These are phyloP conservation scores for Suillus hirtellus DNA, from an alignment of 768 basidiomycete species.

Conservation along the genomic window DNA sequence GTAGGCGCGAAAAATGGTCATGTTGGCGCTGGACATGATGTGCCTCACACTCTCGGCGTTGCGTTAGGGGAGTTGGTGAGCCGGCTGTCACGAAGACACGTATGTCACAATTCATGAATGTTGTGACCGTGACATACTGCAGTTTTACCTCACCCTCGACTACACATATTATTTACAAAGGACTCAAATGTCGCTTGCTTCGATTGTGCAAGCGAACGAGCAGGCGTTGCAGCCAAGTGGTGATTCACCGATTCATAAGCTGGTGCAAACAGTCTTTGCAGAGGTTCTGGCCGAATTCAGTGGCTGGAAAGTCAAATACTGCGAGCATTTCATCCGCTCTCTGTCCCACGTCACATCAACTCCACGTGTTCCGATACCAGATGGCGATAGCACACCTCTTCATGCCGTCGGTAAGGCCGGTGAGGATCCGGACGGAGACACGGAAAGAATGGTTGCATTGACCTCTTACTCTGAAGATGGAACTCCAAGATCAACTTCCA, in stretches of 20 bases:
- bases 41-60: background rate
- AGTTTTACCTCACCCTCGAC: background rate
- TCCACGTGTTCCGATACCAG: background rate
- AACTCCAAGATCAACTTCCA: background rate
- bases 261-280: conserved; percentile 2
- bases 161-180: background rate
- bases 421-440: background rate
- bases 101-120: background rate
- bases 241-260: background rate
- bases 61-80: background rate
- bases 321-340: conserved; percentile 4
- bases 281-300: background rate
- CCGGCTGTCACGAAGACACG: background rate
- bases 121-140: background rate
- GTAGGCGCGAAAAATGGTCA: conserved; percentile 62
- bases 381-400: background rate
- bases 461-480: conserved; percentile 3
- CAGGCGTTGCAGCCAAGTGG: background rate
- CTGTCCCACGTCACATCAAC: background rate
- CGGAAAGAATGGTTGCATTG: background rate
- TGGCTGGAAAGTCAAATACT: conserved; percentile 8
- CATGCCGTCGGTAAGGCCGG: background rate
- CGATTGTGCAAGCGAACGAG: background rate
- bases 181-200: background rate
- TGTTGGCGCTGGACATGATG: conserved; percentile 29